Conservation (phyloP, 2,329 filamentous ascomycete genomes). For the Exophiala sp. region DNA sequence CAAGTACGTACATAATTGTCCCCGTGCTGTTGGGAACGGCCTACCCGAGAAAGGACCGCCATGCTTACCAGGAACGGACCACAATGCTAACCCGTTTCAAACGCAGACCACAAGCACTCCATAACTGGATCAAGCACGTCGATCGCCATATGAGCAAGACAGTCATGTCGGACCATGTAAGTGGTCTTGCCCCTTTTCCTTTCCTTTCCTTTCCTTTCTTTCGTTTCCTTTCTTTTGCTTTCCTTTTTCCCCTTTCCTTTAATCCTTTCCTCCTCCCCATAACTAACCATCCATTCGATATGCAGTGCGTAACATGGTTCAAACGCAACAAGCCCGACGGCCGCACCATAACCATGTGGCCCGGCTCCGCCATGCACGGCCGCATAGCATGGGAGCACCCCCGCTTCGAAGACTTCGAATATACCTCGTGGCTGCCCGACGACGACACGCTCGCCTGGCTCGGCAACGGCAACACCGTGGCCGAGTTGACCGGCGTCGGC, state of each 20-base stretch:
- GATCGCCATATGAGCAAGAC: too few species aligned
- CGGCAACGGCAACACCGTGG: conserved; percentile 3
- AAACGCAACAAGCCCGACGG: conserved; percentile 1
- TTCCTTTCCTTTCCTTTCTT: neutral
- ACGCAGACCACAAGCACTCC: too few species aligned
- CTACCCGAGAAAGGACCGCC: too few species aligned
- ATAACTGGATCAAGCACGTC: too few species aligned
- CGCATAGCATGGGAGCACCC: neutral
- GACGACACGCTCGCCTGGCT: neutral
- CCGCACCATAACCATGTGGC: neutral
- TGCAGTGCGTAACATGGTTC: conserved; percentile 1
- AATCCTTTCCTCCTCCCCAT: neutral
- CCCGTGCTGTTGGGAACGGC: neutral
- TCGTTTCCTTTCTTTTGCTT: too few species aligned
- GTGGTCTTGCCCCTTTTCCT: neutral
- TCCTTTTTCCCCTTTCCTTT: too few species aligned
- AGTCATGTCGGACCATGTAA: too few species aligned
- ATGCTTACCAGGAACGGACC: too few species aligned
- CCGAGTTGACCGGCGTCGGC: neutral
- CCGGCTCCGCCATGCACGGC: neutral
- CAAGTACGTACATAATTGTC: neutral
- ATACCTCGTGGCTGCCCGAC: neutral
- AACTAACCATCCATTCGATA: neutral
- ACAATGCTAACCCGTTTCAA: too few species aligned
- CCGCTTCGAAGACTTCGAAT: neutral